Evolutionary conservation across 352 stramenopile species (phyloP).

Genomic region (Pythium plurisporium): DNA sequence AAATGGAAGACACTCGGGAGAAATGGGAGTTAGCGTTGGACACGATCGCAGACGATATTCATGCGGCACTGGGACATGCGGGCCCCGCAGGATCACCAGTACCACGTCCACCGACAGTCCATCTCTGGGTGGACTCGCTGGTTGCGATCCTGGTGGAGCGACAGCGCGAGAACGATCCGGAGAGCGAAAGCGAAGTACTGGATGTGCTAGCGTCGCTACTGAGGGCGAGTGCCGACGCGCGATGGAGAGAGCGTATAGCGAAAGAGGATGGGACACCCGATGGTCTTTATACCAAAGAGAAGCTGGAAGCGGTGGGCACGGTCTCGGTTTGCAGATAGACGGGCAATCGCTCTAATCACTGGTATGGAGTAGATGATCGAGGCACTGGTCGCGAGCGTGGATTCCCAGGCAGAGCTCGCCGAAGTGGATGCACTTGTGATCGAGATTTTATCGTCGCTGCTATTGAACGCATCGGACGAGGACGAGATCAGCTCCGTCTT

Average conservation of each 20-base stretch:
- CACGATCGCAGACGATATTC: conserved; percentile 6
- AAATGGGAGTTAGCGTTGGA: conserved; percentile 10
- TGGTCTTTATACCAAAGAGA: neutral
- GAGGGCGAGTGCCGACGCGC: neutral
- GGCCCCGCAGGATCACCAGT: neutral
- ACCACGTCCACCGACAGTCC: neutral
- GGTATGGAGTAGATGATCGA: neutral
- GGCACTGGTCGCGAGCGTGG: neutral
- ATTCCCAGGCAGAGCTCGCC: neutral
- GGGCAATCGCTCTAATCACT: too few species aligned
- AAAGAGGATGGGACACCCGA: neutral
- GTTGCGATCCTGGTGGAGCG: neutral
- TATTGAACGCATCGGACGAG: neutral
- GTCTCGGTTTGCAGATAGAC: too few species aligned
- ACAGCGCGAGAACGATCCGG: neutral
- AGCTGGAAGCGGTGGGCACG: neutral
- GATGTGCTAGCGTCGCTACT: conserved; percentile 12
- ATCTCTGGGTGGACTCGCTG: neutral
- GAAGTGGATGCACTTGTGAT: neutral
- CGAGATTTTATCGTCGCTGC: neutral
- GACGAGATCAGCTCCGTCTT: neutral
- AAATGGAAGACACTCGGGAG: too few species aligned
- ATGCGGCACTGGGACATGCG: neutral
- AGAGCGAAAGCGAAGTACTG: conserved; percentile 8
- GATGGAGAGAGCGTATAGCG: neutral